Evolutionary conservation across 2,329 filamentous ascomycete species (phyloP).

Genomic region (Alternaria gaisen): DNA sequence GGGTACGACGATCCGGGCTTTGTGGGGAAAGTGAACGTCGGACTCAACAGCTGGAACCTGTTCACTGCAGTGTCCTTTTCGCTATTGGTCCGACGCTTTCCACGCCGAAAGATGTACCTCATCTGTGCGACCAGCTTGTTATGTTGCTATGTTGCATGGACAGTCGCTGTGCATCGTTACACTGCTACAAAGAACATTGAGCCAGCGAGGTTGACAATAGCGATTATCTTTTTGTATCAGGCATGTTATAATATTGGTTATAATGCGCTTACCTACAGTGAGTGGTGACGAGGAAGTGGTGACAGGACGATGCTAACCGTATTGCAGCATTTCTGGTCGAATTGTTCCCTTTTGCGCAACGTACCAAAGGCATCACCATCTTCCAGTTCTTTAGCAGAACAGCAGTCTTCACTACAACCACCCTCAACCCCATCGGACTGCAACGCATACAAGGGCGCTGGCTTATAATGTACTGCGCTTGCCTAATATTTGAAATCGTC

Average conservation of each 20-base stretch:
- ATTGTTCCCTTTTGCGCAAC: conserved; percentile 59
- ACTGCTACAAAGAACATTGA: conserved; percentile 39
- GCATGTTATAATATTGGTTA: conserved; percentile 68
- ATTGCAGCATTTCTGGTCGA: conserved; percentile 59
- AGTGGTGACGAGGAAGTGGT: conserved; percentile 6
- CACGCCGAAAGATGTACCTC: conserved; percentile 65
- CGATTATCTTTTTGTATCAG: conserved; percentile 62
- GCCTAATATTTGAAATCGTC: conserved; percentile 66
- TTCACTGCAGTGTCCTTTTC: conserved; percentile 65
- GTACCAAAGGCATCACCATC: conserved; percentile 59
- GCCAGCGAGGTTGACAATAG: conserved; percentile 53
- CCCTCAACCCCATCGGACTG: conserved; percentile 69
- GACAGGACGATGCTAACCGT: conserved; percentile 7
- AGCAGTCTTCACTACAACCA: conserved; percentile 67
- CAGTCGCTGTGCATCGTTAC: conserved; percentile 62
- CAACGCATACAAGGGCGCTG: conserved; percentile 69
- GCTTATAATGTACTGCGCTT: conserved; percentile 68
- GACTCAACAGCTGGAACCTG: conserved; percentile 68
- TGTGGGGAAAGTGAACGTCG: conserved; percentile 57
- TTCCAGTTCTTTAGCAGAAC: conserved; percentile 71
- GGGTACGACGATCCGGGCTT: conserved; percentile 61
- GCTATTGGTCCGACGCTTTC: conserved; percentile 63
- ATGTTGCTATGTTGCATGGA: conserved; percentile 48
- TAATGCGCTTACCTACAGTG: conserved; percentile 69
- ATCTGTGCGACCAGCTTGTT: conserved; percentile 46